These are phyloP conservation scores for Umbelopsis sp. DNA, from an alignment of 192 early-diverging fungal species.

Conservation along the genomic window DNA sequence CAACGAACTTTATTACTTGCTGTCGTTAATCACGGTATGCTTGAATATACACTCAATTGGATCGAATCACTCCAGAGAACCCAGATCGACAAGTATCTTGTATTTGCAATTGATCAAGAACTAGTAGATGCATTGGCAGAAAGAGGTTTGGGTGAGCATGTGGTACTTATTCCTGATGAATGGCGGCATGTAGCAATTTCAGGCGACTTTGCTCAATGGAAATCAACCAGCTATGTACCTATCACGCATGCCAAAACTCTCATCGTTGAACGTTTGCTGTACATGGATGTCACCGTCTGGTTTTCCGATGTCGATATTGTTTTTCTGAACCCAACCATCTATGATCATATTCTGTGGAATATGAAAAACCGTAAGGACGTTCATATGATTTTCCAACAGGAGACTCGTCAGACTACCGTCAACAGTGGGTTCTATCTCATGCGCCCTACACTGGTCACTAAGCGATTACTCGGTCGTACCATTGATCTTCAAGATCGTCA, in stretches of 20 bases:
- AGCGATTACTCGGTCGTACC: conserved; percentile 14
- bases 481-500: conserved; percentile 27
- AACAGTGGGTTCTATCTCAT: conserved; percentile 35
- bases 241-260: conserved; percentile 29
- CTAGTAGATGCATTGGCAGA: conserved; percentile 6
- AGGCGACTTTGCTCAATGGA: not conserved
- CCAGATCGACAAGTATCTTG: conserved; percentile 16
- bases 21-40: conserved; percentile 30
- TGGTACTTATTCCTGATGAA: conserved; percentile 19
- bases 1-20: conserved; percentile 21
- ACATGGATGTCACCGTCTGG: conserved; percentile 29
- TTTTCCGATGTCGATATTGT: conserved; percentile 35
- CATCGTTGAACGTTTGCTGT: conserved; percentile 29
- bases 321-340: conserved; percentile 16
- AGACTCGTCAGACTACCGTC: not conserved
- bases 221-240: conserved; percentile 1
- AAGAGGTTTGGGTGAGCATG: conserved; percentile 22
- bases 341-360: conserved; percentile 10
- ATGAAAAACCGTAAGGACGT: conserved; percentile 24
- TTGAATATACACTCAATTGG: conserved; percentile 32
- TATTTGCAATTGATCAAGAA: conserved; percentile 28
- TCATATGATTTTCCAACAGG: conserved; percentile 25
- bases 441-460: conserved; percentile 25
- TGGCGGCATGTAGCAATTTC: conserved; percentile 25
- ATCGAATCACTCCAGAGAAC: conserved; percentile 29